Evolutionary conservation across 495 filamentous ascomycete genomes (phyloP).

Genomic region (Penicillium arizonense): DNA sequence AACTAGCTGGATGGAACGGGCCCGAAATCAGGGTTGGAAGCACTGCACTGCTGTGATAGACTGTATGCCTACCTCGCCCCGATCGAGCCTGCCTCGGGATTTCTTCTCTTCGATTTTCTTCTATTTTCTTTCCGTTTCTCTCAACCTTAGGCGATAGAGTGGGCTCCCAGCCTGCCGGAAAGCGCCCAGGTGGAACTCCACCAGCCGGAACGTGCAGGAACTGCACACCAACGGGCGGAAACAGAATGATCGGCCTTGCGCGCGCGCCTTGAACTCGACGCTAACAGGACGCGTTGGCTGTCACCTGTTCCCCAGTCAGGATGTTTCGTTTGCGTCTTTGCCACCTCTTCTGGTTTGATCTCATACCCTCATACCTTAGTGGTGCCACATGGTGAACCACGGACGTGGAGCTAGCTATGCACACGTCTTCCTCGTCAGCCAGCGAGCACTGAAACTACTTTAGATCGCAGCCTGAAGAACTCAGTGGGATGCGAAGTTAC

Average conservation of each 20-base stretch:
- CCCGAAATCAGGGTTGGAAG: too few species aligned
- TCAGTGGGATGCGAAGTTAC: too few species aligned
- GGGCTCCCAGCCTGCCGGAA: too few species aligned
- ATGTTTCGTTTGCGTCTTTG: neutral
- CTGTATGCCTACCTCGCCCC: too few species aligned
- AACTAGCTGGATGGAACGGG: too few species aligned
- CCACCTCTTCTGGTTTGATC: neutral
- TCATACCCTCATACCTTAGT: slow-evolving; percentile 69
- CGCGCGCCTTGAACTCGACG: slow-evolving; percentile 41
- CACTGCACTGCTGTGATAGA: too few species aligned
- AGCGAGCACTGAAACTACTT: too few species aligned
- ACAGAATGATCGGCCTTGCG: slow-evolving; percentile 69
- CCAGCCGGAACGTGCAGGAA: slow-evolving; percentile 70
- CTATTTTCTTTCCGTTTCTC: too few species aligned
- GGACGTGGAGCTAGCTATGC: slow-evolving; percentile 76
- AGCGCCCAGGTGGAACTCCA: slow-evolving; percentile 54
- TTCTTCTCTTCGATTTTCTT: too few species aligned
- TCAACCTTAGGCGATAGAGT: too few species aligned
- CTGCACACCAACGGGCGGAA: slow-evolving; percentile 72
- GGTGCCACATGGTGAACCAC: slow-evolving; percentile 68
- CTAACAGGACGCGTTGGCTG: slow-evolving; percentile 88
- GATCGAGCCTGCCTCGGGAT: too few species aligned
- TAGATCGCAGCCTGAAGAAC: too few species aligned
- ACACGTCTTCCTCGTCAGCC: slow-evolving; percentile 54
- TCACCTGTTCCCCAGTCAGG: slow-evolving; percentile 52